Evolutionary conservation across 495 filamentous ascomycete genomes (phyloP).

Genomic region (Aspergillus egyptiacus): DNA sequence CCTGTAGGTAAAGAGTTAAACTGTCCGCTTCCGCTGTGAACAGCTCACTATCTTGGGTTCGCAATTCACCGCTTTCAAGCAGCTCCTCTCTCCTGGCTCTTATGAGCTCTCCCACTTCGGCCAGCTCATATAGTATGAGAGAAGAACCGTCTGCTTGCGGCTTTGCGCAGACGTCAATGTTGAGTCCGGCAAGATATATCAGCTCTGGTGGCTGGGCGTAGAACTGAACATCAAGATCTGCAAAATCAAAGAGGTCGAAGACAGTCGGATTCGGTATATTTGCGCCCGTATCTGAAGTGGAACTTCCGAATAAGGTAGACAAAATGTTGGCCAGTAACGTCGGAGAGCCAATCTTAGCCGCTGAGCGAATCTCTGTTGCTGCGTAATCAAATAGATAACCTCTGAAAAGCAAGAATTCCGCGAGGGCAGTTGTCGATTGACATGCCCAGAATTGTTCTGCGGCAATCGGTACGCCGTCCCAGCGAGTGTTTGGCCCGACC

Average conservation of each 20-base stretch:
- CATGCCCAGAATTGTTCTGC: slow-evolving; percentile 59
- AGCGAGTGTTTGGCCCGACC: slow-evolving; percentile 56
- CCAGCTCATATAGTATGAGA: slow-evolving; percentile 49
- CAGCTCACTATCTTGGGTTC: slow-evolving; percentile 51
- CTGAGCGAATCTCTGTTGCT: slow-evolving; percentile 74
- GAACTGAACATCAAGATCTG: slow-evolving; percentile 59
- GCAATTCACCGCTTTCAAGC: slow-evolving; percentile 41
- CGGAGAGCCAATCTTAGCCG: slow-evolving; percentile 61
- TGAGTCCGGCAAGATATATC: slow-evolving; percentile 53
- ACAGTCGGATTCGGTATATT: slow-evolving; percentile 61
- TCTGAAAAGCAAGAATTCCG: slow-evolving; percentile 68
- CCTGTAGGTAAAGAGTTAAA: slow-evolving; percentile 50
- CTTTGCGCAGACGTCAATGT: slow-evolving; percentile 54
- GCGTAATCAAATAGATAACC: slow-evolving; percentile 75
- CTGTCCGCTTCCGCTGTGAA: slow-evolving; percentile 52
- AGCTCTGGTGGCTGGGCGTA: slow-evolving; percentile 43
- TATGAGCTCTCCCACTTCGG: slow-evolving; percentile 56
- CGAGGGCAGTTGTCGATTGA: slow-evolving; percentile 56
- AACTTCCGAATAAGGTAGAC: slow-evolving; percentile 70
- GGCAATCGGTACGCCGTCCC: slow-evolving; percentile 55
- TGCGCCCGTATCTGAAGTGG: slow-evolving; percentile 55
- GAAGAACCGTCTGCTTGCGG: slow-evolving; percentile 39
- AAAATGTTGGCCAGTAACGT: slow-evolving; percentile 73
- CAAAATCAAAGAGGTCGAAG: slow-evolving; percentile 91
- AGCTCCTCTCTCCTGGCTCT: slow-evolving; percentile 48